Evolutionary conservation across 306 rosid species (phyloP), one percentile per base, ranked within the genome.

Genomic region (Castanea mollissima): DNA sequence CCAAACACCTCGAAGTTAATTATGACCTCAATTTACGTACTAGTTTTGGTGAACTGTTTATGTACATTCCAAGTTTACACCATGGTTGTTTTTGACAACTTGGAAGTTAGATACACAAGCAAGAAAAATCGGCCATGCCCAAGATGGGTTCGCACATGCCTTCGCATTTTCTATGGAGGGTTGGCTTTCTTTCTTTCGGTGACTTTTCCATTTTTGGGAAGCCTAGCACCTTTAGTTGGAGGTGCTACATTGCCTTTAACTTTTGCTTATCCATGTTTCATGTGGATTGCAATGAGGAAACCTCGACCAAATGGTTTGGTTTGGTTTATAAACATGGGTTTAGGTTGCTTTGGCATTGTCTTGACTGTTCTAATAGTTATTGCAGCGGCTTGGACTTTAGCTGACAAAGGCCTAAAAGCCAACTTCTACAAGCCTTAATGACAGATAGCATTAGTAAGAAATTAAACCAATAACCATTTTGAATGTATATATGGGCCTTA

Each of bases 261-360:
- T 1, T 87, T 85, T 62, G 89, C 88, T 5, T 93, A 93, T 80
- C 96, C 97, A 0, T 91, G 97, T 77, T 87, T 89, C 86, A 93
- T 93, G 92, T 93, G 96, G 91, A 21, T 84, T 13, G 70, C 90
- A 1, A 76, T 93, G 25, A 89, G 79, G 87, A 91, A 87, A 20
- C 90, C 91, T 16, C 84, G 75, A 9, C 55, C 34, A 7, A 82
- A 59, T 23, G 74, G 87, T 38, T n/a, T 3, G 0, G 54, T 69
- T 4, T 87, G 94, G 92, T 79, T 79, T 8, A 74, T 85, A 25
- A 89, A 89, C 64, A n/a, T 82, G 41, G 81, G 62, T 0, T 83
- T 91, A 5, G 98, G 97, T 6, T 85, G 78, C 76, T 23, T 86
- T 1, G 97, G 94, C 18, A 10, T 93, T 73, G n/a, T 74, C 73